A percentile compares a stretch with the other conserved stretches of the same genome.
phyloP scores from a whole-genome alignment of 495 filamentous ascomycete genomes.

The Amphirosellinia nigrospora region DNA sequence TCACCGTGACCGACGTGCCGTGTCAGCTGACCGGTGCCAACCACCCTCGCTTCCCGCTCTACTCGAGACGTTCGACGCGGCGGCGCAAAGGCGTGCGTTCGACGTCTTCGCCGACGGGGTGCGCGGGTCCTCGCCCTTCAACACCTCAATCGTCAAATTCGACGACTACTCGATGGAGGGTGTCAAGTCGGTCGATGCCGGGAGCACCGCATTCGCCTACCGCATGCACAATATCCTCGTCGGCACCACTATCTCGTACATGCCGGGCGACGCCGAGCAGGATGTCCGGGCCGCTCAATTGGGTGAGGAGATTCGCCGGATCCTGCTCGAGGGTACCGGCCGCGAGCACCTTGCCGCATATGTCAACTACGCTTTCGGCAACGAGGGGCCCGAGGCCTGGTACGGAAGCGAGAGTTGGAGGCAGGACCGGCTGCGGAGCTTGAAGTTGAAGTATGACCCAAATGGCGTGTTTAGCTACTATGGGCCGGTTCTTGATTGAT shows the following conservation, averaged over 20 bases:
- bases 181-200: conserved; percentile 46
- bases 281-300: conserved; percentile 43
- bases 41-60: too few species aligned
- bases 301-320: conserved; percentile 49
- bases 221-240: conserved; percentile 53
- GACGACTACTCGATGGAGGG: conserved; percentile 59
- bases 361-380: conserved; percentile 66
- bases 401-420: conserved; percentile 63
- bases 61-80: too few species aligned
- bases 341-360: conserved; percentile 51
- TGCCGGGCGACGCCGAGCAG: conserved; percentile 42
- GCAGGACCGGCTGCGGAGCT: conserved; percentile 42
- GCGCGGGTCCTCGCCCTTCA: too few species aligned
- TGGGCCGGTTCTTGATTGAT: too few species aligned
- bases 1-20: conserved; percentile 34
- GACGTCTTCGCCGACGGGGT: too few species aligned
- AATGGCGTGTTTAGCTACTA: conserved; percentile 59
- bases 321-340: conserved; percentile 49
- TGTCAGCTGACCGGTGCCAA: too few species aligned
- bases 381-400: conserved; percentile 50
- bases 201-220: conserved; percentile 43
- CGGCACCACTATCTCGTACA: conserved; percentile 48
- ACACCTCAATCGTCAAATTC: too few species aligned
- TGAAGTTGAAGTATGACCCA: conserved; percentile 66
- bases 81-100: too few species aligned